Evolutionary conservation across 108 stramenopile genomes (phyloP).

Genomic region (Cyclotella kingstonii): DNA sequence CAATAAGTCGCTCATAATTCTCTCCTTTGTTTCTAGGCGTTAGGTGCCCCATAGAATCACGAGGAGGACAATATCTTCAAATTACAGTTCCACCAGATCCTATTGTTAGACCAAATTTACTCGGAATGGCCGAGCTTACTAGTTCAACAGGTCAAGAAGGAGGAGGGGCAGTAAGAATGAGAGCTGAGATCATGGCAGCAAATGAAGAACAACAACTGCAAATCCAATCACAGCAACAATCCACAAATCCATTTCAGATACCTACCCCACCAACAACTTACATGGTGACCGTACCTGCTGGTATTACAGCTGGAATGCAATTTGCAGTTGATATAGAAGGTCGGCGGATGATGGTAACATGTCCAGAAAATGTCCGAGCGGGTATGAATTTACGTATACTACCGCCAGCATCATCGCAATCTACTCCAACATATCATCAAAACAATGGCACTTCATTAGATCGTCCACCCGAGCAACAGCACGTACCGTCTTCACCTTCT

Average conservation of each 20-base stretch:
- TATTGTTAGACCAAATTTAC: conserved; percentile 36
- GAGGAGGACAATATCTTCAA: conserved; percentile 76
- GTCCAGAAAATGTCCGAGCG: conserved; percentile 74
- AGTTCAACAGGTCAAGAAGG: conserved; percentile 42
- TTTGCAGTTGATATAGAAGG: conserved; percentile 82
- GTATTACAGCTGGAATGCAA: conserved; percentile 74
- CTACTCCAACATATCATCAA: conserved; percentile 2
- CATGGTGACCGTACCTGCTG: conserved; percentile 79
- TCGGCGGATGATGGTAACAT: conserved; percentile 78
- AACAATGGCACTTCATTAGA: conserved; percentile 52
- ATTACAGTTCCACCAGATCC: conserved; percentile 84
- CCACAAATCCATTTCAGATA: conserved; percentile 1
- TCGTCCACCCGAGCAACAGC: conserved; percentile 35
- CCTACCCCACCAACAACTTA: conserved; percentile 56
- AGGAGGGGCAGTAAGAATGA: conserved; percentile 69
- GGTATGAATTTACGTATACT: conserved; percentile 81
- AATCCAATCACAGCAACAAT: conserved; percentile 27
- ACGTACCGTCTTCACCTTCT: conserved; percentile 2
- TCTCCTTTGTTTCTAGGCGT: conserved; percentile 24
- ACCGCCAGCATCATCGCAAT: conserved; percentile 50
- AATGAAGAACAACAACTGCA: conserved; percentile 40
- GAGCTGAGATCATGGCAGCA: conserved; percentile 46
- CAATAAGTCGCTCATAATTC: too few species aligned
- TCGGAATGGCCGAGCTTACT: conserved; percentile 64
- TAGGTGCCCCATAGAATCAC: conserved; percentile 66